phyloP scores from a whole-genome alignment of 2,329 filamentous ascomycete species.

The Fusarium nygamai region DNA sequence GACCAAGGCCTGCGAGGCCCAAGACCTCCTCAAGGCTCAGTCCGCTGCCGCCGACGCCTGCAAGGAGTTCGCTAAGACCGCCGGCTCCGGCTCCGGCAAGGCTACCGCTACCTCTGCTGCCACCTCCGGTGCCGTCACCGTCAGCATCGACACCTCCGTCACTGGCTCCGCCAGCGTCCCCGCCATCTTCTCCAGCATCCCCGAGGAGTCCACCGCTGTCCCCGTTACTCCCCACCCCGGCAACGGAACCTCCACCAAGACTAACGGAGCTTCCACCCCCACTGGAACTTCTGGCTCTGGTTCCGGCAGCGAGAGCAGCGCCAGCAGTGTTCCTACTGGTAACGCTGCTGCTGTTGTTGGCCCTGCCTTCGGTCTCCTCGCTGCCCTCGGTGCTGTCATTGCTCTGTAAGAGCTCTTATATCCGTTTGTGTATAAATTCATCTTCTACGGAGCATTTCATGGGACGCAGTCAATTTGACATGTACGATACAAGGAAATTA shows the following conservation, averaged over 20 bases:
- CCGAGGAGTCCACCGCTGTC: constrained; percentile 9
- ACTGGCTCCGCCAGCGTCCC: constrained; percentile 23
- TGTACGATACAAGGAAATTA: constrained; percentile 4
- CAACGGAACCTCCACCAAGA: constrained; percentile 23
- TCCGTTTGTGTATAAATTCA: not conserved
- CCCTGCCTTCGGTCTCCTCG: constrained; percentile 45
- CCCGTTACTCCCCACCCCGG: constrained; percentile 17
- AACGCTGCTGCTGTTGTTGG: constrained; percentile 39
- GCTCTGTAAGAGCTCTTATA: constrained; percentile 45
- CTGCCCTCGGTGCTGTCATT: constrained; percentile 45
- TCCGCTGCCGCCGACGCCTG: constrained; percentile 47
- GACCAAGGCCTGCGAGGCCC: constrained; percentile 46
- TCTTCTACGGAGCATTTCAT: not conserved
- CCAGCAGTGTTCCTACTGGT: constrained; percentile 23
- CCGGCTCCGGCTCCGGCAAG: constrained; percentile 10
- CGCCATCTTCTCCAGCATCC: constrained; percentile 28
- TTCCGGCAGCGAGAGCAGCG: not conserved
- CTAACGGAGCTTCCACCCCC: constrained; percentile 1
- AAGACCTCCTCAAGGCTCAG: constrained; percentile 47
- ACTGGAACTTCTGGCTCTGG: constrained; percentile 7
- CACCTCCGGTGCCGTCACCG: constrained; percentile 12
- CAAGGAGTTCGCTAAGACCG: constrained; percentile 33
- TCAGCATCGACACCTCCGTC: constrained; percentile 21
- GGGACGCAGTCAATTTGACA: not conserved
- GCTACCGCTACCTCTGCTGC: constrained; percentile 5